Conservation (phyloP, 1,284 basidiomycete species). For the Neolentinus lepideus region DNA sequence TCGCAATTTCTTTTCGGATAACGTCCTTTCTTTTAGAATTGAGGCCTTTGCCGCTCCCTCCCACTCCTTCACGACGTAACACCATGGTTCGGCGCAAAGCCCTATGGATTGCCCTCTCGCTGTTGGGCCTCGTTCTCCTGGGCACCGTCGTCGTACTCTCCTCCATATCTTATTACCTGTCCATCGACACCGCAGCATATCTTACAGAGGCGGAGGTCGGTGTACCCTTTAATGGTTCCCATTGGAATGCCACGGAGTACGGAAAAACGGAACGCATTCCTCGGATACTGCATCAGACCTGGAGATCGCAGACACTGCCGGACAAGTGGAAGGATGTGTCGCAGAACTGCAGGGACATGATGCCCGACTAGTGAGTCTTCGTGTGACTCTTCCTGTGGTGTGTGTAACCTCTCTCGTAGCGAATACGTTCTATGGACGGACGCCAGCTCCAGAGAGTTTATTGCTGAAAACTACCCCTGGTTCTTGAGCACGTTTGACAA, state of each 20-base stretch:
- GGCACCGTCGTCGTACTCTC: slow-evolving; percentile 92
- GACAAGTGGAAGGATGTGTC: slow-evolving; percentile 77
- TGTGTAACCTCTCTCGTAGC: slow-evolving; percentile 32
- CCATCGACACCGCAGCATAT: slow-evolving; percentile 74
- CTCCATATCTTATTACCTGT: slow-evolving; percentile 86
- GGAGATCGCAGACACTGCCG: slow-evolving; percentile 90
- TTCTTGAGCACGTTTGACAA: slow-evolving; percentile 90
- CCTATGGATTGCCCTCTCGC: slow-evolving; percentile 62
- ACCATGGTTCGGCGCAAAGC: slow-evolving; percentile 56
- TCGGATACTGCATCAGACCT: slow-evolving; percentile 96
- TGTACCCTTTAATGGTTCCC: slow-evolving; percentile 37
- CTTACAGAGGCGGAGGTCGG: slow-evolving; percentile 77
- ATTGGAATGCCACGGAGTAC: slow-evolving; percentile 55
- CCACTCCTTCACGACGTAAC: slow-evolving; percentile 11
- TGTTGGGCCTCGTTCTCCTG: slow-evolving; percentile 81
- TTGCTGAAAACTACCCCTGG: slow-evolving; percentile 84
- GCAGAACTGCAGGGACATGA: slow-evolving; percentile 77
- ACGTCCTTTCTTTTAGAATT: slow-evolving; percentile 12
- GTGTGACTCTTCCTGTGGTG: background rate
- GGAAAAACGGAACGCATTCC: slow-evolving; percentile 73
- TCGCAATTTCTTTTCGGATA: slow-evolving; percentile 3
- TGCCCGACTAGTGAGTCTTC: slow-evolving; percentile 87
- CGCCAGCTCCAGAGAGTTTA: slow-evolving; percentile 82
- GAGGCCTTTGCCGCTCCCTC: slow-evolving; percentile 14
- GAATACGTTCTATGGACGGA: slow-evolving; percentile 99